Base-by-base conservation (phyloP, 2,329 filamentous ascomycete genomes). In the Xylaria multiplex region DNA sequence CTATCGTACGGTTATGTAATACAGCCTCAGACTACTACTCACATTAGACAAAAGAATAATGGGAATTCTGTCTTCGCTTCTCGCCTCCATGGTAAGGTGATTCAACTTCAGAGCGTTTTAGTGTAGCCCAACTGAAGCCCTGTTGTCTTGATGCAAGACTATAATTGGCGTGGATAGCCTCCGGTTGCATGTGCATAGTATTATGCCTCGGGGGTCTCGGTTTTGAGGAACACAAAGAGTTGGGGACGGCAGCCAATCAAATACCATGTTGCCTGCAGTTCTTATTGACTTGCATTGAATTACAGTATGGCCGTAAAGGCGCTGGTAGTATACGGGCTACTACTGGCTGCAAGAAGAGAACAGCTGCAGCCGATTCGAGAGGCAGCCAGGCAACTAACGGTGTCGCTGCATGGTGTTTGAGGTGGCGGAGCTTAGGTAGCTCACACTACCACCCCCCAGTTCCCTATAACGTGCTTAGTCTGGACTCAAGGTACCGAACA, bases 381-480 rank as follows among this genome's bases (percentile, higher is more conserved):
- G 50, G 32, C 35, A 42, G 22, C 35, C 52, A 54, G 32, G 32
- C 50, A 13, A 37, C 50, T 40, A 40, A 22, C 50, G 40, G 19
- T 54, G 19, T 30, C 53, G 46, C 53, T n/a, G 60, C 45, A 54
- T 52, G 37, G 13, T 40, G 35, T 58, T 37, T 22, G 35, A 45
- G 27, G 64, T 66, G 64, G 64, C 64, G 59, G 59, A 66, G 64
- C 48, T 58, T n/a, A n/a, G n/a, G n/a, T n/a, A 16, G 35, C 52
- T 54, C 46, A 46, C 11, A 37, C 27, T 11, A 13, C 13, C 7
- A n/a, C 11, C 52, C 52, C 52, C 16, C 27, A 30, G 24, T 30
- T 46, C 19, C 27, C 30, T 54, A 42, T 16, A 48, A 19, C 52
- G 3, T 62, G 50, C 14, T 46, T 53, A 32, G 58, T n/a, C 11